A percentile compares a stretch with the other conserved stretches of the same genome.
These are phyloP conservation scores for Fusarium chaquense DNA, from an alignment of 2,329 filamentous ascomycete species.

Conservation along the genomic window DNA sequence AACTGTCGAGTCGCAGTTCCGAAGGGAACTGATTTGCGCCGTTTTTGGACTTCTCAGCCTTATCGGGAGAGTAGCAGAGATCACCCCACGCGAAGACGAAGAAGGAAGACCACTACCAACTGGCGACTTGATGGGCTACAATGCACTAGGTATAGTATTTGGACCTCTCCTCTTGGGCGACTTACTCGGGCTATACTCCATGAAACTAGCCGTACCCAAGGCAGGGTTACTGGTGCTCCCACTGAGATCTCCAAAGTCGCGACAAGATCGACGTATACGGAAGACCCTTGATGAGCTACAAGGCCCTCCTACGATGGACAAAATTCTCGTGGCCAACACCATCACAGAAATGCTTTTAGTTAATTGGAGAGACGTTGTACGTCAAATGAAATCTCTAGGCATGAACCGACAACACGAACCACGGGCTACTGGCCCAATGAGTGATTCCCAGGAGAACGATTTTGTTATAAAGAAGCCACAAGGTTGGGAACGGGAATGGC, in stretches of 20 bases:
- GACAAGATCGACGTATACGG: constrained; percentile 44
- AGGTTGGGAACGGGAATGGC: constrained; percentile 48
- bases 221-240: constrained; percentile 59
- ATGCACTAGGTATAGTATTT: constrained; percentile 72
- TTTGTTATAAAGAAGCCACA: constrained; percentile 55
- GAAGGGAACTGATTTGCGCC: constrained; percentile 73
- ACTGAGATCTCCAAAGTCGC: constrained; percentile 57
- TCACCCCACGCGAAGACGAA: constrained; percentile 63
- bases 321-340: constrained; percentile 67
- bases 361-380: constrained; percentile 73
- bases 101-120: constrained; percentile 65
- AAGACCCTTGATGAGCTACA: constrained; percentile 21
- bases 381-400: constrained; percentile 66
- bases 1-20: constrained; percentile 69
- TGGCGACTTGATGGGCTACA: constrained; percentile 73
- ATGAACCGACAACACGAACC: constrained; percentile 44
- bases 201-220: constrained; percentile 58
- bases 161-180: constrained; percentile 73
- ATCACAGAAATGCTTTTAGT: constrained; percentile 75
- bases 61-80: constrained; percentile 69
- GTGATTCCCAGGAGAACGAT: constrained; percentile 52
- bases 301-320: constrained; percentile 60
- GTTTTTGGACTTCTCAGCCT: constrained; percentile 74
- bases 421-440: constrained; percentile 28
- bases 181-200: constrained; percentile 64